A percentile compares a stretch with the other conserved stretches of the same genome.
These are phyloP conservation scores for Prinsepia uniflora DNA, from an alignment of 306 rosid species.

Conservation along the genomic window DNA sequence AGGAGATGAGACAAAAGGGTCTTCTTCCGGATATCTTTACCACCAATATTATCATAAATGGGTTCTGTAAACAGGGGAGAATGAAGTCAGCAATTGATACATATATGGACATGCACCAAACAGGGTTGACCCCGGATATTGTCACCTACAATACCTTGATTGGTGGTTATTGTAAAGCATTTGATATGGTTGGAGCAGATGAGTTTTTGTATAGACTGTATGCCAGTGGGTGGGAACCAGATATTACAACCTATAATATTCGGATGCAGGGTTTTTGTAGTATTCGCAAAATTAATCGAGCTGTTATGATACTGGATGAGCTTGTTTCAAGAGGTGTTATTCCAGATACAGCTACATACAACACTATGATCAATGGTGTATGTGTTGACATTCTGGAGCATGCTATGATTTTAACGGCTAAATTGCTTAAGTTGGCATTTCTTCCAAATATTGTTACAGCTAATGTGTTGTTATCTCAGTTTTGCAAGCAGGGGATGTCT, in stretches of 20 bases:
- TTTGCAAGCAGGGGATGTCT: conserved; percentile 75
- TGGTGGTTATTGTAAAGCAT: conserved; percentile 64
- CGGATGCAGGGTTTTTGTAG: conserved; percentile 58
- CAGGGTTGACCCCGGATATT: conserved; percentile 58
- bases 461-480: conserved; percentile 61
- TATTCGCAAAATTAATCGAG: conserved; percentile 45
- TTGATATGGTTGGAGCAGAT: conserved; percentile 59
- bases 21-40: conserved; percentile 66
- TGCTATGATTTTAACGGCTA: conserved; percentile 63
- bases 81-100: conserved; percentile 55
- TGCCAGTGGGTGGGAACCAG: conserved; percentile 57
- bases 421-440: conserved; percentile 70
- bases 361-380: conserved; percentile 54
- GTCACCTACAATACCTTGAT: conserved; percentile 61
- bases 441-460: conserved; percentile 57
- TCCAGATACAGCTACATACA: conserved; percentile 63
- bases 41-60: conserved; percentile 61
- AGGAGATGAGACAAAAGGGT: conserved; percentile 60
- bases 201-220: conserved; percentile 49
- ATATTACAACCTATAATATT: conserved; percentile 62
- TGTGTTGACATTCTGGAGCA: conserved; percentile 59
- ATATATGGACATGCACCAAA: conserved; percentile 49
- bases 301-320: conserved; percentile 50
- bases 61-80: conserved; percentile 60
- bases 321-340: conserved; percentile 57